These are phyloP conservation scores for Solanum hybrid DNA, from an alignment of 305 asterid genomes.

Conservation along the genomic window DNA sequence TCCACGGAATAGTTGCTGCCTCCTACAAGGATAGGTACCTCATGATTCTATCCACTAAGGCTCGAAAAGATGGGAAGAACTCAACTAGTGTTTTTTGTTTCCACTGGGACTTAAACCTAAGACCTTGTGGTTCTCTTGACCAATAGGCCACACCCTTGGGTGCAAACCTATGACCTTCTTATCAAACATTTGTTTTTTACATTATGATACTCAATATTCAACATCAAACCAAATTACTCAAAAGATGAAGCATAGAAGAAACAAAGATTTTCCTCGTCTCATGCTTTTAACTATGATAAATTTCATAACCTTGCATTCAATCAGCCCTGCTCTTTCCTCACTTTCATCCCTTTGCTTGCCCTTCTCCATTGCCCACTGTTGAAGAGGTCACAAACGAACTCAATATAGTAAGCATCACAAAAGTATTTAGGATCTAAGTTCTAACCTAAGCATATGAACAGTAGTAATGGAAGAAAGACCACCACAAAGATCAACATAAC, in stretches of 20 bases:
- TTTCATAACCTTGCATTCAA: constrained; percentile 41
- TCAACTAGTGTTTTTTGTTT: not conserved
- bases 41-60: not conserved
- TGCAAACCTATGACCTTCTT: not conserved
- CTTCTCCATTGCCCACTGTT: constrained; percentile 23
- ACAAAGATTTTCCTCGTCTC: not conserved
- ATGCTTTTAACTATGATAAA: not conserved
- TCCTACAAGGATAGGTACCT: not conserved
- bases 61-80: not conserved
- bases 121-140: not conserved
- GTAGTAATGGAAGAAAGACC: not conserved
- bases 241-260: not conserved
- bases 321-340: constrained; percentile 14
- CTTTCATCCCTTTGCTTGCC: constrained; percentile 21
- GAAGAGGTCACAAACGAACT: not conserved
- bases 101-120: not conserved
- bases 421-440: not conserved
- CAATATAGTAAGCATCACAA: constrained; percentile 1
- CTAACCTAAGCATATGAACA: not conserved
- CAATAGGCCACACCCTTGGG: not conserved
- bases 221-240: not conserved
- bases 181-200: not conserved
- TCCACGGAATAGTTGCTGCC: not conserved
- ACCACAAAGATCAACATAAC: not conserved
- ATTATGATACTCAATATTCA: not conserved